Conservation (phyloP, 2,329 filamentous ascomycete genomes). For the Alternaria gansuensis region DNA sequence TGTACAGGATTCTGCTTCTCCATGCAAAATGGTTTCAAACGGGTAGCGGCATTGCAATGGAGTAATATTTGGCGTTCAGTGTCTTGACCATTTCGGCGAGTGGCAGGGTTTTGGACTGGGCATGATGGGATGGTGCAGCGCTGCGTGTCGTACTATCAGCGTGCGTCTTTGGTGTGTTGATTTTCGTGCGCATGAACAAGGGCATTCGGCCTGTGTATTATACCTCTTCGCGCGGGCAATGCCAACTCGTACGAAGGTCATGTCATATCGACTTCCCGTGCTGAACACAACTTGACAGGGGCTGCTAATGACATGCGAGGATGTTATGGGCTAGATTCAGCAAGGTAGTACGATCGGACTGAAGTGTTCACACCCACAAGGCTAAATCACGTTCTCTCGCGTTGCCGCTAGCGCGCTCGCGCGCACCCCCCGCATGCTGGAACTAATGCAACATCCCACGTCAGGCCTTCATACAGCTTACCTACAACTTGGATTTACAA, state of each 20-base stretch:
- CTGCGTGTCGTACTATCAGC: constrained; percentile 17
- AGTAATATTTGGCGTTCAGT: constrained; percentile 40
- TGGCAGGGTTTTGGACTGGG: constrained; percentile 19
- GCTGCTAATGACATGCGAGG: neutral
- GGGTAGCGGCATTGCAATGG: constrained; percentile 41
- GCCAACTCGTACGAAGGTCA: constrained; percentile 20
- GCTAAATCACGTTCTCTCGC: constrained; percentile 37
- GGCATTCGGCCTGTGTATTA: constrained; percentile 34
- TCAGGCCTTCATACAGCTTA: constrained; percentile 1
- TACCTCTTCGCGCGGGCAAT: constrained; percentile 25
- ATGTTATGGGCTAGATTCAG: neutral
- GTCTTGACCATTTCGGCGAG: constrained; percentile 21
- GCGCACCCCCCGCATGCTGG: constrained; percentile 21
- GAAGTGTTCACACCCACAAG: neutral
- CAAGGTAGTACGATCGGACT: neutral
- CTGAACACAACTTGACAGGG: neutral
- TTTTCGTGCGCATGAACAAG: constrained; percentile 26
- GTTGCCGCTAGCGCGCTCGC: constrained; percentile 31
- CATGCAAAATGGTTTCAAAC: constrained; percentile 30
- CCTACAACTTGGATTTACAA: neutral
- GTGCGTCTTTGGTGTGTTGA: constrained; percentile 27
- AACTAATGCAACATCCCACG: constrained; percentile 13
- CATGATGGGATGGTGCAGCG: constrained; percentile 30
- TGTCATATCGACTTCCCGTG: neutral
- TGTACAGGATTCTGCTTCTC: constrained; percentile 30